Percentiles rank a stretch among this genome's conserved stretches.
These are phyloP conservation scores for Rhododendron henanense DNA, from an alignment of 148 eudicot species.

Conservation along the genomic window DNA sequence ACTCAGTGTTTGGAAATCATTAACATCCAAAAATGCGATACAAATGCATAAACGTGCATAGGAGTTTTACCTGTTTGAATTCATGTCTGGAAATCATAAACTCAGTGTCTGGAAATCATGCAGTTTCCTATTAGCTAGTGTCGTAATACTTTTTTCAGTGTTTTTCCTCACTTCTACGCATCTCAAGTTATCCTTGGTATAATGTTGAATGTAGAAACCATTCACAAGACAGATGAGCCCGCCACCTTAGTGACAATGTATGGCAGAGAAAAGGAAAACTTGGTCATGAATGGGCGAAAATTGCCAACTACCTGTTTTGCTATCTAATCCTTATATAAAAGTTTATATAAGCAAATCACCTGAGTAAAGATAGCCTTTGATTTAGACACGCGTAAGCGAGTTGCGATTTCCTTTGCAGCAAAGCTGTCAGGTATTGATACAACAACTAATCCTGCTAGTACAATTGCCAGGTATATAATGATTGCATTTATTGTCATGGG, in stretches of 20 bases:
- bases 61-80: neutral
- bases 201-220: neutral
- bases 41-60: neutral
- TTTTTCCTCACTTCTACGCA: neutral
- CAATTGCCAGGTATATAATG: slow-evolving; percentile 74
- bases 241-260: neutral
- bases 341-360: neutral
- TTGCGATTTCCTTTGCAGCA: slow-evolving; percentile 7
- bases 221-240: neutral
- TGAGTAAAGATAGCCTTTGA: slow-evolving; percentile 2
- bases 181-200: neutral
- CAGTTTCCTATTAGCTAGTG: neutral
- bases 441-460: slow-evolving; percentile 74
- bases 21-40: neutral
- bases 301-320: neutral
- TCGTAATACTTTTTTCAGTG: neutral
- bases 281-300: neutral
- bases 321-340: neutral
- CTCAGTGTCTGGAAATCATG: neutral
- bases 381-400: neutral
- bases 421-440: slow-evolving; percentile 95
- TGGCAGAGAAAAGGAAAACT: neutral
- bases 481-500: slow-evolving; percentile 87
- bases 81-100: neutral
- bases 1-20: neutral